Evolutionary conservation across 371 early-diverging fungal genomes (phyloP), one percentile per base, ranked within the genome.

Genomic region (Mycotypha africana): DNA sequence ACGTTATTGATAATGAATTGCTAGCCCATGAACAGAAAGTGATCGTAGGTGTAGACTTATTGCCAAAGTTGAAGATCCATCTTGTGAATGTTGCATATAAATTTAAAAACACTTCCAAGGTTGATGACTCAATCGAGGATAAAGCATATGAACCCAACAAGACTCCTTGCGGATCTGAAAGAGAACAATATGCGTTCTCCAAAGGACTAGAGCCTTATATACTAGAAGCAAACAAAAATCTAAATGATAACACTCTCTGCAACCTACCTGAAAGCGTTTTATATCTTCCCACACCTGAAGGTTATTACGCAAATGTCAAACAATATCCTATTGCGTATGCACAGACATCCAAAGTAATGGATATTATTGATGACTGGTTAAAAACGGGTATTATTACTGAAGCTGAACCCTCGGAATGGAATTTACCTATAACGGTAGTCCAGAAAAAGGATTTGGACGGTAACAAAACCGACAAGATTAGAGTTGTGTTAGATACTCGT

Each of bases 361-460:
- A 43, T 11, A 25, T 36, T 9, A 21, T 49, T 16, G 42, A 42
- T 20, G 42, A 37, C 1, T 42, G 42, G 37, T 30, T 42, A 26
- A 21, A 35, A 5, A 38, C 24, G 28, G 50, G 50, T 37, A 42
- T 43, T 16, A 42, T 49, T 15, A 31, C 12, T 14, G 16, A 23
- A 37, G 50, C 50, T 28, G 34, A 33, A 14, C 31, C 40, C 37
- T 36, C 50, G 9, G 42, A 21, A 30, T 49, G 50, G 50, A 49
- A 49, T 9, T 35, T 37, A 19, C 50, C 50, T 15, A 42, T 49
- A 4, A 49, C 50, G 14, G 28, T 49, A 6, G 21, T 33, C n/a
- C n/a, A 12, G 19, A 49, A 49, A 37, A 49, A 42, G 22, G 35
- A 49, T 37, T 11, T 9, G n/a, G 38, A 49, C 3, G 50, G 42